Evolutionary conservation across 805 yeast species (phyloP).

Genomic region (Wickerhamiella sergipiensis): DNA sequence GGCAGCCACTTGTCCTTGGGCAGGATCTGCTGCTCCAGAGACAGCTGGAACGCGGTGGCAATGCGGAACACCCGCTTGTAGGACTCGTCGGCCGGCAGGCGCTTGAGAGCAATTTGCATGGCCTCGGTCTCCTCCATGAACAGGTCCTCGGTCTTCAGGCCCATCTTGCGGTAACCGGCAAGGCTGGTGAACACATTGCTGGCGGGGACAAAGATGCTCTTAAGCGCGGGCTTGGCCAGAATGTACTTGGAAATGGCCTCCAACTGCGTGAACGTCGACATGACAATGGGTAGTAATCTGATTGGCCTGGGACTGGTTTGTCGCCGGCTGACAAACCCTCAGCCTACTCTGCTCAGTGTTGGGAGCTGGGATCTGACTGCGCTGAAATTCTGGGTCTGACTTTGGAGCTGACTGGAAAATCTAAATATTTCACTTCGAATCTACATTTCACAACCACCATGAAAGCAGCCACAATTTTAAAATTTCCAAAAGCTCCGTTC

Average conservation of each 20-base stretch:
- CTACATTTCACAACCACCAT: not conserved
- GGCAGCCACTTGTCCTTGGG: constrained; percentile 68
- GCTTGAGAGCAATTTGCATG: constrained; percentile 72
- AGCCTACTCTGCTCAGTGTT: too few species aligned
- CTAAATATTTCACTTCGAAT: not conserved
- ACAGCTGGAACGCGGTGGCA: constrained; percentile 80
- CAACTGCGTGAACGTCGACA: constrained; percentile 28
- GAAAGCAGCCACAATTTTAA: not conserved
- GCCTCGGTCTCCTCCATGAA: constrained; percentile 76
- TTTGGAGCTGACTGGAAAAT: too few species aligned
- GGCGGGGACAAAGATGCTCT: constrained; percentile 64
- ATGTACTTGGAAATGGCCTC: constrained; percentile 49
- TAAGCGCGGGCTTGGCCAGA: constrained; percentile 64
- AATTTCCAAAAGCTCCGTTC: constrained; percentile 11
- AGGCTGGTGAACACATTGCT: constrained; percentile 59
- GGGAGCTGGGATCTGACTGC: too few species aligned
- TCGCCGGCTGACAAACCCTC: not conserved
- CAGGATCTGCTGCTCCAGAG: constrained; percentile 70
- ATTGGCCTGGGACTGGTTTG: not conserved
- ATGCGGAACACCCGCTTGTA: constrained; percentile 90
- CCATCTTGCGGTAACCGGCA: constrained; percentile 91
- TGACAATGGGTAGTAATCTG: constrained; percentile 5
- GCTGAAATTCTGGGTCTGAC: too few species aligned
- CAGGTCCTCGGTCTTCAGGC: constrained; percentile 78
- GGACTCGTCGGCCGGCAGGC: constrained; percentile 72